Conservation (phyloP, 441 rosid species). For the Manihot esculenta region DNA sequence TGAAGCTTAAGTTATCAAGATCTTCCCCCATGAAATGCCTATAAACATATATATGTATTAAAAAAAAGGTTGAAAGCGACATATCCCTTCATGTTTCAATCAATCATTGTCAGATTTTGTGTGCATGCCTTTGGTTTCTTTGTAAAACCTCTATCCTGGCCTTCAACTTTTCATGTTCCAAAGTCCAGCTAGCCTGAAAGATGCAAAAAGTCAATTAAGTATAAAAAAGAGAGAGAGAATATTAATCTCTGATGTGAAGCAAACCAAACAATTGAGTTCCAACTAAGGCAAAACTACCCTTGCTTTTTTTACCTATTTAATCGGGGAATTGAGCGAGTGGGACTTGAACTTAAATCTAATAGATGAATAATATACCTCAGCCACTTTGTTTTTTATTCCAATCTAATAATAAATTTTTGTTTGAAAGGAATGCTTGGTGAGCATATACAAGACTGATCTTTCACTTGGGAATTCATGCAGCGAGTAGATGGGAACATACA, state of each 20-base stretch:
- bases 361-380: too few species aligned
- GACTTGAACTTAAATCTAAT: too few species aligned
- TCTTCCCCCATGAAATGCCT: slow-evolving; percentile 92
- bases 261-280: too few species aligned
- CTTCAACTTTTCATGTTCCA: slow-evolving; percentile 86
- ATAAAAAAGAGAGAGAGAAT: neutral
- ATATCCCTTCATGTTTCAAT: neutral
- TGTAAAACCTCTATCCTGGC: slow-evolving; percentile 84
- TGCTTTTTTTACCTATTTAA: too few species aligned
- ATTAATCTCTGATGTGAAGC: neutral
- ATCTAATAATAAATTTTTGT: too few species aligned
- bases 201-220: neutral
- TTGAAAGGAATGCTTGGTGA: neutral
- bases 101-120: neutral
- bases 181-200: slow-evolving; percentile 69
- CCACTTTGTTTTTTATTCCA: too few species aligned
- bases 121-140: slow-evolving; percentile 65
- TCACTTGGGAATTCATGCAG: neutral
- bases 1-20: slow-evolving; percentile 61
- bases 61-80: neutral
- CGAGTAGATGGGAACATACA: slow-evolving; percentile 37
- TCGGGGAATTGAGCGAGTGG: too few species aligned
- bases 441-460: neutral
- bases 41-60: too few species aligned
- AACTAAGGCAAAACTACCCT: too few species aligned